Base-by-base conservation (phyloP, 208 protist genomes). In the Phytomonas sp. region DNA sequence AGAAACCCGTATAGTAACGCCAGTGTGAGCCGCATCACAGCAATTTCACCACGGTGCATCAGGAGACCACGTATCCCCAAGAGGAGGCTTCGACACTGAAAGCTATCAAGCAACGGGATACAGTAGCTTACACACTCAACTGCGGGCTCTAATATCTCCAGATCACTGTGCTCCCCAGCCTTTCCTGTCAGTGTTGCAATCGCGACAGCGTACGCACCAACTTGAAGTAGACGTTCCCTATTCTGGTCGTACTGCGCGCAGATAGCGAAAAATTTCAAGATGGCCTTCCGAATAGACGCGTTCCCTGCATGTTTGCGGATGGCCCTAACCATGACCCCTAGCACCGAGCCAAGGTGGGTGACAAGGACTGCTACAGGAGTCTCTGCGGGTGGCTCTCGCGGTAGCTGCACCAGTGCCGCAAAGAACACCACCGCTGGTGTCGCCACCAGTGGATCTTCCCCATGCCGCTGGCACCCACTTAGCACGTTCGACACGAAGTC, bases 81-180 rank as follows among this genome's bases (percentile, higher is more conserved):
- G 5, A 82, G 66, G 36, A 91, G 77, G 9, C 79, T 73, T 2
- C 85, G 82, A 5, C 71, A 72, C 71, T 94, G 88, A n/a, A 81
- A 75, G 32, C 65, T 64, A 68, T 94, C 85, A 9, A 91, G 70
- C 13, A 79, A 28, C 6, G 85, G 72, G 11, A 79, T 75, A 53
- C 80, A 78, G 70, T 78, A 76, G 7, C 78, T 80, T 0, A 91
- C 73, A 0, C 81, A 73, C 64, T 91, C 88, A 6, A 75, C 80
- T 0, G 80, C 60, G 13, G 53, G 61, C 11, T 37, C 70, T 63
- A 89, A 88, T 9, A 89, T 62, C 13, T 77, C 77, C 4, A 72
- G 56, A 51, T 51, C 40, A 51, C 40, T 30, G 66, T 71, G 72
- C 71, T 72, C 26, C 65, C 62, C 28, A 64, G 53, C 28, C 66